Conservation (phyloP, 805 yeast genomes). For the Hanseniaspora clermontiae region DNA sequence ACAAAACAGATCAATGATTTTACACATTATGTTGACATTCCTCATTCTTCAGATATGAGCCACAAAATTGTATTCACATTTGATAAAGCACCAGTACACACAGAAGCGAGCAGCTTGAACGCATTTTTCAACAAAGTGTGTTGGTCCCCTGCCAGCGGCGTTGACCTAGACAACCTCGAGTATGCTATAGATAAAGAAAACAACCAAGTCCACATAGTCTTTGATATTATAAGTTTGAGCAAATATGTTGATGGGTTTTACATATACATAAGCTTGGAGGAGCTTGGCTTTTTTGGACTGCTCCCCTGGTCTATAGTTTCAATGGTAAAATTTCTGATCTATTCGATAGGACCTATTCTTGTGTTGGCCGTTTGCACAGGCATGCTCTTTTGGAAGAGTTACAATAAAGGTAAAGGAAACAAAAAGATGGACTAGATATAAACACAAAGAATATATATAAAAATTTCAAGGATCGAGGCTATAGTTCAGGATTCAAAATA, state of each 20-base stretch:
- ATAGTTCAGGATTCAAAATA: slow-evolving; percentile 33
- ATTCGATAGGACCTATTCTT: not conserved
- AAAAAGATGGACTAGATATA: not conserved
- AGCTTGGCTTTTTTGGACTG: not conserved
- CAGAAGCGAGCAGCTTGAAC: not conserved
- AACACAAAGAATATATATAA: not conserved
- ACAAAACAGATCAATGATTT: not conserved
- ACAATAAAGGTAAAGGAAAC: not conserved
- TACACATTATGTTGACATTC: not conserved
- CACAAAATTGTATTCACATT: not conserved
- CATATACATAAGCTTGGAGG: slow-evolving; percentile 5
- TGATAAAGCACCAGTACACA: not conserved
- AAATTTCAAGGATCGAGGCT: not conserved
- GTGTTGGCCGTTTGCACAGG: not conserved
- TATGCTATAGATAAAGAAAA: not conserved
- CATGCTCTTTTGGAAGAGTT: not conserved
- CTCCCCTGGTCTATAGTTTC: slow-evolving; percentile 3
- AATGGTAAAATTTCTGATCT: not conserved
- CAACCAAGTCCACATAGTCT: not conserved
- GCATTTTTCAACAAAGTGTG: slow-evolving; percentile 6
- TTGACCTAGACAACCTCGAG: not conserved
- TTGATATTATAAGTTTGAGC: not conserved
- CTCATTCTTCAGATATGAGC: not conserved
- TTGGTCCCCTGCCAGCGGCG: slow-evolving; percentile 3
- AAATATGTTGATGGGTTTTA: not conserved